phyloP scores from a whole-genome alignment of 164 flowering plant species.

The Macadamia integrifolia region DNA sequence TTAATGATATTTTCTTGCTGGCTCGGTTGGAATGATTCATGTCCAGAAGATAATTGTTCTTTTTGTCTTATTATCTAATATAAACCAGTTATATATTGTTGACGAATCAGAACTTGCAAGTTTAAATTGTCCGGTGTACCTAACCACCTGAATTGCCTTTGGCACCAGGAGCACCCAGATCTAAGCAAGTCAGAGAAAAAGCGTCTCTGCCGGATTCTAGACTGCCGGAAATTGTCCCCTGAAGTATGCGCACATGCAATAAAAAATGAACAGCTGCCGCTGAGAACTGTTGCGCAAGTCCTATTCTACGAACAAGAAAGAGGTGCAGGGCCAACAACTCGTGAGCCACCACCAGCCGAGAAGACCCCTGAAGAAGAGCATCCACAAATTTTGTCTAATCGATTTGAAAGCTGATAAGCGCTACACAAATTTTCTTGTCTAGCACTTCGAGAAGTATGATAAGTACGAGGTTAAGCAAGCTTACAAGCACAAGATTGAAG shows the following conservation, averaged over 20 bases:
- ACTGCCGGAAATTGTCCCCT: constrained; percentile 70
- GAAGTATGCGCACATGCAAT: constrained; percentile 69
- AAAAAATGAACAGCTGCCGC: constrained; percentile 70
- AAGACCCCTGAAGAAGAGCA: not conserved
- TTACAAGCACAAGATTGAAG: constrained; percentile 62
- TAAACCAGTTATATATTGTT: too few relatives aligned
- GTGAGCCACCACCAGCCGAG: constrained; percentile 12
- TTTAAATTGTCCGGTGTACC: not conserved
- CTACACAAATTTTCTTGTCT: too few relatives aligned
- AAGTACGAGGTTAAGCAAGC: constrained; percentile 48
- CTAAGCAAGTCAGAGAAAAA: constrained; percentile 66
- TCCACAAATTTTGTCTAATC: not conserved
- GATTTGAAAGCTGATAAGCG: too few relatives aligned
- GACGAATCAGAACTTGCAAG: not conserved
- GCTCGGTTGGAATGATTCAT: too few relatives aligned
- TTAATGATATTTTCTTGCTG: too few relatives aligned
- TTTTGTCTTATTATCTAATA: too few relatives aligned
- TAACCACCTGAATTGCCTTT: not conserved
- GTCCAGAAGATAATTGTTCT: too few relatives aligned
- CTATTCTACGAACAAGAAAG: constrained; percentile 77
- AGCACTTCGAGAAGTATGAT: constrained; percentile 20
- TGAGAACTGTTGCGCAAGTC: constrained; percentile 87
- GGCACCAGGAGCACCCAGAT: constrained; percentile 59
- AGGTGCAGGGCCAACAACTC: constrained; percentile 17
- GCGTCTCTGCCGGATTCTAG: constrained; percentile 58